phyloP scores from a whole-genome alignment of 163 green algal genomes.

The Scenedesmus sp. region DNA sequence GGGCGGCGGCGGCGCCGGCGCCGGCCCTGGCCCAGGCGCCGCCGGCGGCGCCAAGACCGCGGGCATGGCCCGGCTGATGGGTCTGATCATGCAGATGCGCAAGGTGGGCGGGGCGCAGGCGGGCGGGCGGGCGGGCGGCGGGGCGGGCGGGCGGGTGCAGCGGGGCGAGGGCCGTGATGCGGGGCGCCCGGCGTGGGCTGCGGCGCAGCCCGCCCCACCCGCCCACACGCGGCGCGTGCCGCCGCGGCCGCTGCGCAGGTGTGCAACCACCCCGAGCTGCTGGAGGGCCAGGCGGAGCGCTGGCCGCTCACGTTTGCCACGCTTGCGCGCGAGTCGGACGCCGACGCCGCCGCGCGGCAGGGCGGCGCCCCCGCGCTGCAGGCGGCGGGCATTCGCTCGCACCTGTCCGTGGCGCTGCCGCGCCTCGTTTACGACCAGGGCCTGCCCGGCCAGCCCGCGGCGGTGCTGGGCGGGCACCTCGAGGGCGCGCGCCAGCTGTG shows the following conservation, averaged over 20 bases:
- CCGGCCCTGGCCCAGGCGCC: background rate
- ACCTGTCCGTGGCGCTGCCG: constrained; percentile 32
- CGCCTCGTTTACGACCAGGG: constrained; percentile 36
- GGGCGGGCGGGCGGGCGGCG: too few relatives aligned
- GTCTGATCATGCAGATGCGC: constrained; percentile 74
- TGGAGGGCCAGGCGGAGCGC: constrained; percentile 59
- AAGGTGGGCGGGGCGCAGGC: constrained; percentile 55
- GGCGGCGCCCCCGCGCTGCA: too few relatives aligned
- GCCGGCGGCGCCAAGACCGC: constrained; percentile 54
- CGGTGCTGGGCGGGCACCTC: constrained; percentile 15
- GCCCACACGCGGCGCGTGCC: too few relatives aligned
- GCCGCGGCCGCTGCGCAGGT: too few relatives aligned
- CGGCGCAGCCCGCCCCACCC: too few relatives aligned
- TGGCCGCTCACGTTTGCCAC: constrained; percentile 58
- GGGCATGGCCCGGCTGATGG: constrained; percentile 67
- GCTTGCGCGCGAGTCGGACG: too few relatives aligned
- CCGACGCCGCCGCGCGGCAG: too few relatives aligned
- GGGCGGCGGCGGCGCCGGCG: background rate
- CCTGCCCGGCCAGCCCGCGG: constrained; percentile 5
- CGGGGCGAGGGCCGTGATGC: too few relatives aligned
- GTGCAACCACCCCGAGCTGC: constrained; percentile 75
- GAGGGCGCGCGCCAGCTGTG: constrained; percentile 22
- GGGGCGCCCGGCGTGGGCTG: too few relatives aligned
- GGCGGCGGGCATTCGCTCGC: constrained; percentile 15
- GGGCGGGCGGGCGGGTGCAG: too few relatives aligned